Base-by-base conservation (phyloP, 208 protist genomes). In the Endotrypanum monterogeii region DNA sequence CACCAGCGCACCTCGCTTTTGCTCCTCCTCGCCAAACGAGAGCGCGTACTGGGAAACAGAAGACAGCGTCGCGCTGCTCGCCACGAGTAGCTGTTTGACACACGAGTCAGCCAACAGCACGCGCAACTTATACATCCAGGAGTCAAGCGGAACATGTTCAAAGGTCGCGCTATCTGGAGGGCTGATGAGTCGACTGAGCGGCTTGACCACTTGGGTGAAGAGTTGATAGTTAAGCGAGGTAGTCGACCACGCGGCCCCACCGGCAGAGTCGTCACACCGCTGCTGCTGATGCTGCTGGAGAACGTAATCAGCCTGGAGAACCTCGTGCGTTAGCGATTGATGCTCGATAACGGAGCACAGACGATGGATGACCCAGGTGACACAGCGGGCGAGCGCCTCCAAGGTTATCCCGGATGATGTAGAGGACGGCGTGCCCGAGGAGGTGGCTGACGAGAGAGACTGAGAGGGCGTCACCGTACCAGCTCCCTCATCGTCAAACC, bases 151-250 rank as follows among this genome's bases (percentile, higher is more conserved):
- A 11, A 92, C 76, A 48, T 85, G 71, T 39, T 46, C 68, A 25
- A 91, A 93, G 54, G 80, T 60, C 41, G 68, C 82, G 16, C 52
- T 75, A 66, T 86, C 79, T 12, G 91, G 91, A 3, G 83, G 70
- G n/a, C 79, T 84, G 65, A 96, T 77, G 63, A 96, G 82, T 37
- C 91, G 87, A 57, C 91, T 93, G 72, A 94, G 93, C 14, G 85
- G 84, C 6, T 73, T 77, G 44, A 81, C 83, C 1, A 82, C 83
- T 58, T 88, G 73, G 54, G 80, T 74, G 68, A 96, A 96, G 48
- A 96, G 75, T 63, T 93, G 89, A 65, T 76, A 68, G 58, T 84
- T 70, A 54, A 94, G 72, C 35, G 75, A 76, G 32, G 39, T 57
- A 8, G 50, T 25, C 16, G 65, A 79, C 67, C 68, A 70, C 23